A percentile compares a stretch with the other conserved stretches of the same genome.
These are phyloP conservation scores for Schwanniomyces yamadae DNA, from an alignment of 805 yeast species.

Conservation along the genomic window DNA sequence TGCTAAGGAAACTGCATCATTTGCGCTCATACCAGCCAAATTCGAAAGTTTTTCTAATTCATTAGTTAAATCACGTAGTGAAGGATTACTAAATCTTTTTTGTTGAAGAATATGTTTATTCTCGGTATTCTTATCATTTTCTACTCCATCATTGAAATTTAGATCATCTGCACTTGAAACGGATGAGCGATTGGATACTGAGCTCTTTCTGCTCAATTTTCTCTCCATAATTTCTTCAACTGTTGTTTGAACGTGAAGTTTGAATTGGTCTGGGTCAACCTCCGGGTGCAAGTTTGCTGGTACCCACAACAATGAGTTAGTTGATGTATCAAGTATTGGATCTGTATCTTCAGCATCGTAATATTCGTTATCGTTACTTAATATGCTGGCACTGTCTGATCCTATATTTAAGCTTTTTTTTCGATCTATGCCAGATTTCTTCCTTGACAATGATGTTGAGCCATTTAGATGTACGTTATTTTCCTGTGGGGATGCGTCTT, in stretches of 20 bases:
- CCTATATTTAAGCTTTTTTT: background rate
- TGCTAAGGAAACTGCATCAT: constrained; percentile 82
- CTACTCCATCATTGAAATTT: constrained; percentile 1
- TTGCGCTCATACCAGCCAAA: constrained; percentile 73
- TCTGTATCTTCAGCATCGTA: constrained; percentile 21
- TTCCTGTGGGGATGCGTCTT: background rate
- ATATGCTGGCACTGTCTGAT: background rate
- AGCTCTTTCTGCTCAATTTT: constrained; percentile 24
- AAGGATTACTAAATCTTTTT: constrained; percentile 47
- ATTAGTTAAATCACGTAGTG: constrained; percentile 66
- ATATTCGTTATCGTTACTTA: constrained; percentile 11
- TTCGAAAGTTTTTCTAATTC: constrained; percentile 75
- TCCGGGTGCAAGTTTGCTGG: constrained; percentile 95
- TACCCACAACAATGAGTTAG: constrained; percentile 75
- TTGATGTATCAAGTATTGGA: constrained; percentile 20
- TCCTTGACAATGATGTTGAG: background rate
- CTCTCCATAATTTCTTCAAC: constrained; percentile 51
- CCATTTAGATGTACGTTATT: background rate
- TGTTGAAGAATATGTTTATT: constrained; percentile 5
- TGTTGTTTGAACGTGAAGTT: constrained; percentile 61
- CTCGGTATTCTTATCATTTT: background rate
- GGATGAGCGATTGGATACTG: constrained; percentile 25
- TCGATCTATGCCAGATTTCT: background rate
- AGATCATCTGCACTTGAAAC: constrained; percentile 13
- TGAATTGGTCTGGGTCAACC: constrained; percentile 86